A percentile compares a stretch with the other conserved stretches of the same genome.
Evolutionary conservation across 1,284 basidiomycete genomes (phyloP).

Genomic region (Entoloma clypeatum): DNA sequence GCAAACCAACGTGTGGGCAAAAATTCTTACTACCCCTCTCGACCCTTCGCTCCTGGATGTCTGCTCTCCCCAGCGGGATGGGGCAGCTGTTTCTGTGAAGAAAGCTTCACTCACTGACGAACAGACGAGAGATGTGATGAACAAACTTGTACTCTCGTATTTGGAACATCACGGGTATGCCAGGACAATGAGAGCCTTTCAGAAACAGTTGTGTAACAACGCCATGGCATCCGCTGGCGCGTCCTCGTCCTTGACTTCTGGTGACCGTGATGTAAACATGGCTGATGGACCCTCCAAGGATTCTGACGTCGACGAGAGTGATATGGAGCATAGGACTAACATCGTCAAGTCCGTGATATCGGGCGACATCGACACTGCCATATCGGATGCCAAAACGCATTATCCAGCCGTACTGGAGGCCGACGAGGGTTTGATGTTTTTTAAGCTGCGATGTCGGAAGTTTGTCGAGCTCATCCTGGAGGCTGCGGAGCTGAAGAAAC

Average conservation of each 20-base stretch:
- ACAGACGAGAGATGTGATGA: conserved; percentile 44
- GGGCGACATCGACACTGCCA: conserved; percentile 73
- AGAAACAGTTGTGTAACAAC: conserved; percentile 38
- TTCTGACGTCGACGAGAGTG: conserved; percentile 33
- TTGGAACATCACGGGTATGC: conserved; percentile 78
- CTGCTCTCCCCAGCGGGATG: conserved; percentile 21
- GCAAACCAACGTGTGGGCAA: conserved; percentile 58
- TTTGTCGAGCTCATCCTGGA: conserved; percentile 77
- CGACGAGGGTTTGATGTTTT: conserved; percentile 62
- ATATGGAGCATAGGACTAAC: conserved; percentile 61
- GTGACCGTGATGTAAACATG: conserved; percentile 44
- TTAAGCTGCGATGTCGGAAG: conserved; percentile 76
- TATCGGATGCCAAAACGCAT: conserved; percentile 48
- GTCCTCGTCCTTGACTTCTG: conserved; percentile 8
- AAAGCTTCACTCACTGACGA: conserved; percentile 33
- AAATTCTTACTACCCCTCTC: conserved; percentile 55
- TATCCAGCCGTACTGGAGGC: conserved; percentile 63
- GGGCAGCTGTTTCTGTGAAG: conserved; percentile 23
- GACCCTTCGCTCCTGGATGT: conserved; percentile 31
- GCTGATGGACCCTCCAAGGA: conserved; percentile 25
- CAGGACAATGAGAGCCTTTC: conserved; percentile 63
- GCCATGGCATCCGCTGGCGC: conserved; percentile 8
- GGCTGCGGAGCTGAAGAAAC: conserved; percentile 62
- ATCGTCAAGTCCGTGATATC: conserved; percentile 64
- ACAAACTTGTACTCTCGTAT: conserved; percentile 74